Evolutionary conservation across 176 grass and related monocot species (phyloP), one percentile per base, ranked within the genome.

Genomic region (Elymus sibiricus): DNA sequence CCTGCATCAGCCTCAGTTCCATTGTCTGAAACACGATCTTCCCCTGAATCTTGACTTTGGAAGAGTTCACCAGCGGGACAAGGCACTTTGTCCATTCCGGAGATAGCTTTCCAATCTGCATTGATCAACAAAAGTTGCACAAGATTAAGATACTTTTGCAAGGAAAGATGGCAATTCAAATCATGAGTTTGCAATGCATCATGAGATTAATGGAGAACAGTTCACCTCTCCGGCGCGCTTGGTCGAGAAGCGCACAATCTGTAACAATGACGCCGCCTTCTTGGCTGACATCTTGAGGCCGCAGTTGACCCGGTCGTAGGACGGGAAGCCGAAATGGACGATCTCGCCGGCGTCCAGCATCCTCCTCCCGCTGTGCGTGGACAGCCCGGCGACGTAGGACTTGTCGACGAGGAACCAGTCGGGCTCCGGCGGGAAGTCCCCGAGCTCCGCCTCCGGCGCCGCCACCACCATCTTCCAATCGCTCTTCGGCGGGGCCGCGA

Each of bases 191-290:
- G 3, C 24, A 74, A 70, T 3, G 29, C 0, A 66, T 46, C 29
- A n/a, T 0, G 40, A 90, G 12, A 64, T 34, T 10, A 70, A 14
- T 17, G 42, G 26, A 14, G 32, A 91, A 10, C 12, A 71, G 25
- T 0, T 49, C 25, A 98, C 95, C 93, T 98, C 95, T 53, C 95
- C 95, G 29, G 86, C 82, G 70, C 95, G 89, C 68, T 87, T 98
- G 65, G 95, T 98, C 17, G 95, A 95, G 76, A 98, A 98, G 44
- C 95, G 90, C 27, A 98, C 95, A 22, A 98, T 98, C 88, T 75
- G 80, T 5, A 93, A 74, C 44, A 91, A 17, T 17, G 91, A 67
- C 6, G 82, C 79, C 3, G 85, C 89, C 21, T 92, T 90, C 71
- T 89, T 98, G 39, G 39, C 73, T 4, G 87, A 92, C 28, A 93